A percentile compares a stretch with the other conserved stretches of the same genome.
phyloP scores from a whole-genome alignment of 805 yeast species.

The Candida tallmaniae region DNA sequence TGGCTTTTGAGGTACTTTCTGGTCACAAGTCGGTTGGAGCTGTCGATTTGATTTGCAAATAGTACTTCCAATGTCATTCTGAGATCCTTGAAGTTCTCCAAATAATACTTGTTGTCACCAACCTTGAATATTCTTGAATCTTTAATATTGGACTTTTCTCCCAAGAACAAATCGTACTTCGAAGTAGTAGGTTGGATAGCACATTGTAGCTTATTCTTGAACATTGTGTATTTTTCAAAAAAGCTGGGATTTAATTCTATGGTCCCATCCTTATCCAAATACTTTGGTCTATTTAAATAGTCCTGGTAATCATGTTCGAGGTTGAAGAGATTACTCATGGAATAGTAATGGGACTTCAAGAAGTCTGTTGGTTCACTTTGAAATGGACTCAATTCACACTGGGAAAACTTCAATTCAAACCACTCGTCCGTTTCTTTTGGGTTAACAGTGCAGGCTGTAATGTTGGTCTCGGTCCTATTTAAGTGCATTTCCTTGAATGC shows the following conservation, averaged over 20 bases:
- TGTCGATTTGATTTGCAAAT: conserved; percentile 35
- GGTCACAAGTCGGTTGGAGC: conserved; percentile 6
- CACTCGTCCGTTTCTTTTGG: not conserved
- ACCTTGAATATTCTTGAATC: not conserved
- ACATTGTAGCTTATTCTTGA: conserved; percentile 15
- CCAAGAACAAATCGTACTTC: conserved; percentile 24
- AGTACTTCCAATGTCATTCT: conserved; percentile 46
- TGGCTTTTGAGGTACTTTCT: conserved; percentile 13
- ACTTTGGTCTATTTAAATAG: conserved; percentile 41
- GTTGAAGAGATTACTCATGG: conserved; percentile 39
- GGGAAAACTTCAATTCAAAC: conserved; percentile 13
- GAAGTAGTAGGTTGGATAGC: conserved; percentile 19
- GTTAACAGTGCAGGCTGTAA: too few relatives aligned
- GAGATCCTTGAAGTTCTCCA: conserved; percentile 38
- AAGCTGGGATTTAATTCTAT: conserved; percentile 28
- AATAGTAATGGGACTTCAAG: conserved; percentile 34
- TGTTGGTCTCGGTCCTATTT: not conserved
- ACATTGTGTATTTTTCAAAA: conserved; percentile 23
- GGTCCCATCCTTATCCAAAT: conserved; percentile 24
- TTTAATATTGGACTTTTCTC: conserved; percentile 20
- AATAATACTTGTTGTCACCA: conserved; percentile 28
- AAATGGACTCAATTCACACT: conserved; percentile 31
- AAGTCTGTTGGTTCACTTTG: conserved; percentile 12
- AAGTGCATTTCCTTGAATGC: not conserved
- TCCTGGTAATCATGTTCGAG: conserved; percentile 37